Conservation (phyloP, 176 grass and related monocot species). For the Aegilops umbellulata region DNA sequence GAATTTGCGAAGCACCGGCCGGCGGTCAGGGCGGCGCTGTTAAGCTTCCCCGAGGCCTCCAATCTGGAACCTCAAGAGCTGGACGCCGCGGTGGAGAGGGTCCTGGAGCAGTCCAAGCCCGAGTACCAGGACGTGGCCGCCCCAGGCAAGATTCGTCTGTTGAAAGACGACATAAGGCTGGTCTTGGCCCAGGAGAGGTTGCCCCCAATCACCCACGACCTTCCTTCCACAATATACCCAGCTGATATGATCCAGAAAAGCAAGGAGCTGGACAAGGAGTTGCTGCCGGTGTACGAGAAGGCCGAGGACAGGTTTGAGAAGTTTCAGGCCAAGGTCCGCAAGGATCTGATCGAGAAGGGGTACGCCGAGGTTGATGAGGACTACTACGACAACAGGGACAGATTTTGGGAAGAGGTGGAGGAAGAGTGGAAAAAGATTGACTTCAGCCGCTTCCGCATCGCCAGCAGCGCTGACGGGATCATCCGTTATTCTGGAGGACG, state of each 20-base stretch:
- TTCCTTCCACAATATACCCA: background rate
- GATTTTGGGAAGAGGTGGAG: background rate
- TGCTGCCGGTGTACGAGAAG: background rate
- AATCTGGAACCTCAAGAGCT: background rate
- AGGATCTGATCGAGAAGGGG: background rate
- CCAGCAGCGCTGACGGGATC: background rate
- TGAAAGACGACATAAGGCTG: background rate
- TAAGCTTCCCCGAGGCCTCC: background rate
- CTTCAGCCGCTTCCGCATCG: background rate
- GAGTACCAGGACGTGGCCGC: background rate
- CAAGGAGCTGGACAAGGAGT: background rate
- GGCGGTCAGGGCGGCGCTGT: background rate
- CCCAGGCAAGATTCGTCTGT: background rate
- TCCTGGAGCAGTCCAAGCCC: background rate
- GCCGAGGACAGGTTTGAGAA: background rate
- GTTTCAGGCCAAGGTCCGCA: conserved; percentile 1
- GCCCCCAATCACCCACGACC: background rate
- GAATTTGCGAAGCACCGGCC: background rate
- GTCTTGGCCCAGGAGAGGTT: background rate
- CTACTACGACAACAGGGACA: background rate
- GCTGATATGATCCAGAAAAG: background rate
- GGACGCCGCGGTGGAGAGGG: background rate
- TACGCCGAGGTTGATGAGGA: background rate
- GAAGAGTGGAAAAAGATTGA: background rate
- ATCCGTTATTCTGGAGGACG: no score